Percentiles rank a stretch among this genome's conserved stretches.
phyloP scores from a whole-genome alignment of 306 rosid species.

The Canavalia ensiformis region DNA sequence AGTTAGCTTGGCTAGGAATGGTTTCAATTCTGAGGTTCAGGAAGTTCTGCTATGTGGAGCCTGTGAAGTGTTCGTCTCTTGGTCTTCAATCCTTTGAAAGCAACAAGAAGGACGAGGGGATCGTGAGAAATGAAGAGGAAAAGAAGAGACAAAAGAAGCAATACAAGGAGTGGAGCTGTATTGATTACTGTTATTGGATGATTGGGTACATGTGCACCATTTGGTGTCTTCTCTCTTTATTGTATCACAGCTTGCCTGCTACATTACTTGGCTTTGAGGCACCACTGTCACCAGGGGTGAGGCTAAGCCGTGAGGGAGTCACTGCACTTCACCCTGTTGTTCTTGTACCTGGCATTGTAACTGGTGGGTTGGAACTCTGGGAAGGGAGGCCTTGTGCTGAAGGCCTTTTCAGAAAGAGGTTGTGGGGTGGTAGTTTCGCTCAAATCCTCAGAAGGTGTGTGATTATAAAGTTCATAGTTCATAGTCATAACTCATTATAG shows the following conservation, averaged over 20 bases:
- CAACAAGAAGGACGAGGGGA: neutral
- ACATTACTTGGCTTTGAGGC: constrained; percentile 58
- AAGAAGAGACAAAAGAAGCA: constrained; percentile 45
- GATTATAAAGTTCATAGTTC: neutral
- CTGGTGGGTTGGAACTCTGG: constrained; percentile 81
- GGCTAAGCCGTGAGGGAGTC: constrained; percentile 65
- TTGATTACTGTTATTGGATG: constrained; percentile 69
- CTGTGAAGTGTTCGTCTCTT: constrained; percentile 47
- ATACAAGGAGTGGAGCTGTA: constrained; percentile 59
- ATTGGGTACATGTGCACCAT: constrained; percentile 68
- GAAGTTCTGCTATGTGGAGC: constrained; percentile 50
- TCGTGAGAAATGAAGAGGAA: neutral
- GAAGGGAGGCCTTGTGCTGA: constrained; percentile 85
- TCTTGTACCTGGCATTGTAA: constrained; percentile 80
- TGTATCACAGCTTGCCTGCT: constrained; percentile 56
- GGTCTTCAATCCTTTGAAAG: constrained; percentile 48
- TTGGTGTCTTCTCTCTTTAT: constrained; percentile 77
- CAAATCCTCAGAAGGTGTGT: constrained; percentile 72
- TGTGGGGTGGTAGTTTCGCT: constrained; percentile 78
- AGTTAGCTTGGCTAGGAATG: constrained; percentile 33
- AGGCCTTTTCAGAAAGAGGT: constrained; percentile 66
- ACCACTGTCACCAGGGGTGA: constrained; percentile 68
- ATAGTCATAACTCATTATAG: neutral
- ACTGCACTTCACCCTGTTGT: constrained; percentile 73
- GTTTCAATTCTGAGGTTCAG: constrained; percentile 58